Evolutionary conservation across 2,329 filamentous ascomycete genomes (phyloP).

Genomic region (Cryphonectria naterciae): DNA sequence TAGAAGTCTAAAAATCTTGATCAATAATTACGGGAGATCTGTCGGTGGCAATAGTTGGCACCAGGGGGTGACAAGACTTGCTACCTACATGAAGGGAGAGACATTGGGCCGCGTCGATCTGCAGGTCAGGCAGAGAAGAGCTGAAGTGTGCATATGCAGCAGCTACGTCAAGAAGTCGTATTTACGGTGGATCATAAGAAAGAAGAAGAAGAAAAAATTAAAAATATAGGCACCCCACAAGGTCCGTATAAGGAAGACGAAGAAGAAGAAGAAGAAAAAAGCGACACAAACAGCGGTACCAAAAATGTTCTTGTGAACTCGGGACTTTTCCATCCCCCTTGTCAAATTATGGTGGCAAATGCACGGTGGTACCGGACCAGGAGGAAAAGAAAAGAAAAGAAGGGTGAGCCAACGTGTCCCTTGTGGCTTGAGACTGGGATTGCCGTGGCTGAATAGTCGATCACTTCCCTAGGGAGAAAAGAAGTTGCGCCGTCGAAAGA

Average conservation of each 20-base stretch:
- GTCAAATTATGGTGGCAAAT: not conserved
- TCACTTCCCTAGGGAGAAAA: not conserved
- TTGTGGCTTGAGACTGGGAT: slow-evolving; percentile 6
- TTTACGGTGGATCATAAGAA: not conserved
- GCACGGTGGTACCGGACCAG: not conserved
- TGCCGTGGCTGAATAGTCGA: slow-evolving; percentile 6
- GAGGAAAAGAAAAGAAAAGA: not conserved
- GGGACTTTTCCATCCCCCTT: not conserved
- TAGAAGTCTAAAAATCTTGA: not conserved
- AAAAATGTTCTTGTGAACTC: not conserved
- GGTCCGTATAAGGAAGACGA: not conserved
- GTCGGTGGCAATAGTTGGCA: not conserved
- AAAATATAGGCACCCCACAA: not conserved
- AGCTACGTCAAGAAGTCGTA: not conserved
- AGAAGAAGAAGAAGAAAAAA: not conserved
- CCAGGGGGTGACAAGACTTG: not conserved
- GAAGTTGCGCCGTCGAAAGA: not conserved
- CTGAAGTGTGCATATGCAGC: not conserved
- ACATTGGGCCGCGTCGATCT: not conserved
- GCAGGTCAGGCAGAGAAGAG: not conserved
- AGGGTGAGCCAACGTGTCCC: not conserved
- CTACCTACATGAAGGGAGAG: not conserved
- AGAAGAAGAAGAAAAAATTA: not conserved
- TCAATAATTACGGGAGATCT: not conserved
- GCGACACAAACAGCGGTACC: not conserved